Evolutionary conservation across 1,284 basidiomycete species (phyloP).

Genomic region (Puccinia triticina): DNA sequence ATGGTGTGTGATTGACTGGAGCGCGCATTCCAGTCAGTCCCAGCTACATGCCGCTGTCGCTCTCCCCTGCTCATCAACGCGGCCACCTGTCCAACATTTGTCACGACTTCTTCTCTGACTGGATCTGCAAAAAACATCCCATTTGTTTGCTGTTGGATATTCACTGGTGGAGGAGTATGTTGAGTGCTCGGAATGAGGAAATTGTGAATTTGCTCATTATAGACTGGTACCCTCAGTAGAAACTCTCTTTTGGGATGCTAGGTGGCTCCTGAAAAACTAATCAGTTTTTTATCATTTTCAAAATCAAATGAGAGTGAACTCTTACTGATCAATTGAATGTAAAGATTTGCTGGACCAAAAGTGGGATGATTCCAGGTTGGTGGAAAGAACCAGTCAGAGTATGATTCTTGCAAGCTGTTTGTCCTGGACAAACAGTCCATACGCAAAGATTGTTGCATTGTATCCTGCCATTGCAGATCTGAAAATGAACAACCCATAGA

Average conservation of each 20-base stretch:
- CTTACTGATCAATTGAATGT: constrained; percentile 55
- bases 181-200: constrained; percentile 58
- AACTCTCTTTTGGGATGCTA: constrained; percentile 60
- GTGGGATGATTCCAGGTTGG: constrained; percentile 91
- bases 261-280: constrained; percentile 28
- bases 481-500: constrained; percentile 58
- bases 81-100: constrained; percentile 63
- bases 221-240: constrained; percentile 66
- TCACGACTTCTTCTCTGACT: constrained; percentile 65
- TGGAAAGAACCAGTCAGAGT: constrained; percentile 78
- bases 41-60: constrained; percentile 63
- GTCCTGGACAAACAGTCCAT: too few relatives aligned
- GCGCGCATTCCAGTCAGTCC: constrained; percentile 67
- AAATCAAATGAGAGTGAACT: constrained; percentile 1
- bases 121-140: constrained; percentile 64
- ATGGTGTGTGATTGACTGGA: constrained; percentile 65
- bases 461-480: constrained; percentile 92
- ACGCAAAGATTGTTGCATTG: constrained; percentile 92
- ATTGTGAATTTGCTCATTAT: constrained; percentile 67
- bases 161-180: constrained; percentile 12
- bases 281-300: neutral
- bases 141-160: constrained; percentile 52
- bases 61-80: constrained; percentile 64
- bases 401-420: constrained; percentile 86
- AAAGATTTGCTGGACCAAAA: constrained; percentile 71